These are phyloP conservation scores for Hygrophorus russula DNA, from an alignment of 768 basidiomycete species.

Conservation along the genomic window DNA sequence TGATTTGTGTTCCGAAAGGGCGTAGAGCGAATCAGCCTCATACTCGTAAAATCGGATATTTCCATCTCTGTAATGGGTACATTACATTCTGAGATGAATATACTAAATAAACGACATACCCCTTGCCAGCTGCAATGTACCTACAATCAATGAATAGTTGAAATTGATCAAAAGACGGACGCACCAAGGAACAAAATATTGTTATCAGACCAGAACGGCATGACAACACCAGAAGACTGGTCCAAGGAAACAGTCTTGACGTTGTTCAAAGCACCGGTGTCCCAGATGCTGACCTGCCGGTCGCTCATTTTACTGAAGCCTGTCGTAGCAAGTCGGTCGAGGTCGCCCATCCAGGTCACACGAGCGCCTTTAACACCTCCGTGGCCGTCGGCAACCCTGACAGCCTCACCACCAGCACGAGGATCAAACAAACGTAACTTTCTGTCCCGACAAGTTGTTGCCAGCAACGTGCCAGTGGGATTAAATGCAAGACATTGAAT, in stretches of 20 bases:
- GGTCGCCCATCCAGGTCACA: slow-evolving; percentile 84
- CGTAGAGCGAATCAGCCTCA: slow-evolving; percentile 71
- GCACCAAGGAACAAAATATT: slow-evolving; percentile 75
- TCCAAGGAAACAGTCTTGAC: slow-evolving; percentile 75
- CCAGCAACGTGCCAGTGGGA: slow-evolving; percentile 67
- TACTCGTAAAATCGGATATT: slow-evolving; percentile 98
- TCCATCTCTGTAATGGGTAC: slow-evolving; percentile 54
- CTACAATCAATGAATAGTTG: slow-evolving; percentile 1
- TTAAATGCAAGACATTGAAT: slow-evolving; percentile 84
- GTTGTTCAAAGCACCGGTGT: slow-evolving; percentile 62
- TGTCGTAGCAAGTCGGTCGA: slow-evolving; percentile 84
- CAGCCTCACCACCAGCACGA: slow-evolving; percentile 71
- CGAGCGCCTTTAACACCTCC: slow-evolving; percentile 89
- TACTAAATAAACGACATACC: slow-evolving; percentile 31
- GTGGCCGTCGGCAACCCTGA: slow-evolving; percentile 78
- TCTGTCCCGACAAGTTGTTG: slow-evolving; percentile 86
- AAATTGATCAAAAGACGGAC: slow-evolving; percentile 11
- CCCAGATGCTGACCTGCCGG: slow-evolving; percentile 85
- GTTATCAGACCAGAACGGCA: slow-evolving; percentile 98
- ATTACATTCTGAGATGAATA: not conserved
- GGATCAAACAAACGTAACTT: slow-evolving; percentile 90
- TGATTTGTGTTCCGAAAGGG: slow-evolving; percentile 77
- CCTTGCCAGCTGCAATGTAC: slow-evolving; percentile 63
- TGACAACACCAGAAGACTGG: slow-evolving; percentile 85
- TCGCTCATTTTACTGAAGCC: slow-evolving; percentile 98